Conservation (phyloP, 805 yeast genomes). For the Nakazawaea anatomiae region DNA sequence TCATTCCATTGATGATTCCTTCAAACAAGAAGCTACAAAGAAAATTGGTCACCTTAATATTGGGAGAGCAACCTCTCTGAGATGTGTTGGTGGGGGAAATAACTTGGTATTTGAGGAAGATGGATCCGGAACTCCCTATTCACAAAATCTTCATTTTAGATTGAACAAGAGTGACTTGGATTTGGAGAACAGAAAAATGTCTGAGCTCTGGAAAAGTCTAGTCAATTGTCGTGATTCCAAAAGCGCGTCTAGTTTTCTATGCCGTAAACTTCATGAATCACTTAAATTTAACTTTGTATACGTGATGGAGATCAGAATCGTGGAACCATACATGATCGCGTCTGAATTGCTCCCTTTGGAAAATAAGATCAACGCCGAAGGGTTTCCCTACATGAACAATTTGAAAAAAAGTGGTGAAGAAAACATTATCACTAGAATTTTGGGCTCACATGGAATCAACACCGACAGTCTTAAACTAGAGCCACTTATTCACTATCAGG, state of each 20-base stretch:
- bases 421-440: slow-evolving; percentile 35
- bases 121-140: slow-evolving; percentile 60
- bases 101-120: slow-evolving; percentile 53
- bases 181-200: slow-evolving; percentile 23
- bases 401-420: slow-evolving; percentile 32
- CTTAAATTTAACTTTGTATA: slow-evolving; percentile 38
- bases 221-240: slow-evolving; percentile 33
- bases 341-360: slow-evolving; percentile 38
- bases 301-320: slow-evolving; percentile 44
- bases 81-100: slow-evolving; percentile 22
- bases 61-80: slow-evolving; percentile 53
- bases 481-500: slow-evolving; percentile 33
- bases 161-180: slow-evolving; percentile 27
- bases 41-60: slow-evolving; percentile 24
- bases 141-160: slow-evolving; percentile 40
- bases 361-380: slow-evolving; percentile 37
- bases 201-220: slow-evolving; percentile 30
- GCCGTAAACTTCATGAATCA: slow-evolving; percentile 28
- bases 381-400: slow-evolving; percentile 31
- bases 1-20: slow-evolving; percentile 9
- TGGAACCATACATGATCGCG: slow-evolving; percentile 38
- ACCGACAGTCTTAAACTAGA: slow-evolving; percentile 23
- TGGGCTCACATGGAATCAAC: slow-evolving; percentile 35
- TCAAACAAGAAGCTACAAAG: neutral
- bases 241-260: slow-evolving; percentile 34